These are phyloP conservation scores for Eucalyptus urophylla DNA, from an alignment of 345 rosid genomes.

Conservation along the genomic window DNA sequence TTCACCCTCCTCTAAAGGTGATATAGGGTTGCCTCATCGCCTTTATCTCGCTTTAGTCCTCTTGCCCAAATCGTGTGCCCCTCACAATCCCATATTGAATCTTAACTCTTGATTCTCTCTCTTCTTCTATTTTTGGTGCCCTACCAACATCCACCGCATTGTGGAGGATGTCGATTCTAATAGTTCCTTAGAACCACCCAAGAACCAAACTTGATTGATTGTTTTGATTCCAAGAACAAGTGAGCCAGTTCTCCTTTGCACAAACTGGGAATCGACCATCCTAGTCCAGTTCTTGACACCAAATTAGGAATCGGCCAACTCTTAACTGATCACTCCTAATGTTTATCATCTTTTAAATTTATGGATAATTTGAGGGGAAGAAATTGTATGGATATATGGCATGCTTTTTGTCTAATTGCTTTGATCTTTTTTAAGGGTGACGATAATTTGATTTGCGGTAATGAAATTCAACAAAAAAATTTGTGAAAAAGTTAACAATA, in stretches of 20 bases:
- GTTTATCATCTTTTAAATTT: too few relatives aligned
- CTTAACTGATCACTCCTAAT: background rate
- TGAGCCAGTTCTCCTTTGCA: accelerated
- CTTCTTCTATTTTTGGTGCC: too few relatives aligned
- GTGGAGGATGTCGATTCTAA: too few relatives aligned
- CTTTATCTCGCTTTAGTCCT: too few relatives aligned
- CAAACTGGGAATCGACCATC: accelerated
- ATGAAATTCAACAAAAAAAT: background rate
- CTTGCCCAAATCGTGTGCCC: accelerated
- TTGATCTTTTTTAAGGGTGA: background rate
- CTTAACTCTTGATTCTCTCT: accelerated
- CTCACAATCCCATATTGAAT: too few relatives aligned
- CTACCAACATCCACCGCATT: too few relatives aligned
- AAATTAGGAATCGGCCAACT: accelerated
- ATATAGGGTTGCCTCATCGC: background rate
- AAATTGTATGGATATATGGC: background rate
- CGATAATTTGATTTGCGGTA: background rate
- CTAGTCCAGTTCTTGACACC: background rate
- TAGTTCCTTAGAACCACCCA: too few relatives aligned
- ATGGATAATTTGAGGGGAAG: background rate
- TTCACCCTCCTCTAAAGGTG: background rate
- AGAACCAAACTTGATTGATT: accelerated
- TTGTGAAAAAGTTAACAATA: too few relatives aligned
- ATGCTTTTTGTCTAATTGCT: too few relatives aligned
- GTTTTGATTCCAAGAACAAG: background rate